phyloP scores from a whole-genome alignment of 2,329 filamentous ascomycete genomes.

The Lachnellula arida region DNA sequence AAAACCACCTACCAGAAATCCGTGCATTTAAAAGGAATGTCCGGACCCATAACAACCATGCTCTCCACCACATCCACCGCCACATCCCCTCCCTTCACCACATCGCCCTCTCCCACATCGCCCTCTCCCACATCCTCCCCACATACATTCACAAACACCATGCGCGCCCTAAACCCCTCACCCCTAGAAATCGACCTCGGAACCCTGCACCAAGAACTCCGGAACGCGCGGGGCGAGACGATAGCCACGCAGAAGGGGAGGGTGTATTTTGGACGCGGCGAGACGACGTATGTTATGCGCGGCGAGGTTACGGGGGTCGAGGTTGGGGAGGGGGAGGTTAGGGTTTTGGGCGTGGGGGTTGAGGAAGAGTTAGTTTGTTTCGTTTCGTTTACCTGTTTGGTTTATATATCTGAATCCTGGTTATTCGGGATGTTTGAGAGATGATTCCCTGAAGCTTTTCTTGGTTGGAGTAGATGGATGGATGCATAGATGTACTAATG shows the following conservation, averaged over 20 bases:
- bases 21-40: conserved; percentile 10
- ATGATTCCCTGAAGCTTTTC: no score
- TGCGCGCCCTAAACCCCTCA: conserved; percentile 5
- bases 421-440: no score
- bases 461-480: no score
- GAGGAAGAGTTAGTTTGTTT: no score
- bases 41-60: conserved; percentile 10
- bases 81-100: no score
- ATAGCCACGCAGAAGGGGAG: conserved; percentile 11
- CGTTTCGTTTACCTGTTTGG: no score
- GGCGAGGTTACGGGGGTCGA: neutral
- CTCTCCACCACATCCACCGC: conserved; percentile 6
- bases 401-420: no score
- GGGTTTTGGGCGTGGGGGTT: no score
- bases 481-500: no score
- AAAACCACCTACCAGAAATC: conserved; percentile 10
- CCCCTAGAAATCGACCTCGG: conserved; percentile 15
- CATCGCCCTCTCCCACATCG: no score
- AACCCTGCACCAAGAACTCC: conserved; percentile 8
- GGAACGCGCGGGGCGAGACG: conserved; percentile 5
- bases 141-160: conserved; percentile 11
- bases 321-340: no score
- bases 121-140: no score
- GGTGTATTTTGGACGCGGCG: conserved; percentile 8
- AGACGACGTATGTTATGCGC: conserved; percentile 1